Evolutionary conservation across 306 rosid genomes (phyloP), one percentile per base, ranked within the genome.

Genomic region (Rosa rugosa): DNA sequence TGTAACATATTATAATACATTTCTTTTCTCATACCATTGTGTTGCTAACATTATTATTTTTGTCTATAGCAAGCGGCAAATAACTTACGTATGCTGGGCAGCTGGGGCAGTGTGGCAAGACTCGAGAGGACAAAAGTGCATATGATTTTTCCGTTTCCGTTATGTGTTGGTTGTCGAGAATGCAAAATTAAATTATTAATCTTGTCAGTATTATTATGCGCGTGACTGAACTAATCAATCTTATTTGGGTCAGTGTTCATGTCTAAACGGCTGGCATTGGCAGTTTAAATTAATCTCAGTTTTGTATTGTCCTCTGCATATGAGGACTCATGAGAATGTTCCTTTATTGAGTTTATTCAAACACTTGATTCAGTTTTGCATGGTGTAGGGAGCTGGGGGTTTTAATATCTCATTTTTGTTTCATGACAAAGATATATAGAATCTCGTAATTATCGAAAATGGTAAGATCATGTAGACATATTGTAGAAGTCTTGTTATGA

Each of bases 341-440:
- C 60, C 62, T 44, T 71, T 49, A 11, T 60, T 60, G 45, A 71
- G 31, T 44, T 71, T 71, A 11, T 60, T 60, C 62, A 71, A 49
- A 47, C 27, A 16, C 18, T 46, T 20, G 38, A 31, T 34, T 8
- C 31, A 9, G 31, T 8, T n/a, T 3, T 22, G 8, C 22, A 4
- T 9, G 63, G 12, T 56, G 7, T 8, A 31, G 36, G 36, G 36
- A 2, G 36, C 36, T 31, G 36, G 5, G 63, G 31, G 63, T 8
- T 54, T 7, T 20, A 9, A 51, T 51, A 0, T 51, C 22, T 51
- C 17, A 2, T 2, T 51, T 14, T 51, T 40, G 6, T 18, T 1
- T 16, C 23, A 6, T 17, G 0, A 53, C 0, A 17, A 18, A 9
- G 10, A 18, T 16, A n/a, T n/a, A n/a, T n/a, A 53, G 23, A 18